These are phyloP conservation scores for Fusarium sororula DNA, from an alignment of 2,329 filamentous ascomycete genomes.

Conservation along the genomic window DNA sequence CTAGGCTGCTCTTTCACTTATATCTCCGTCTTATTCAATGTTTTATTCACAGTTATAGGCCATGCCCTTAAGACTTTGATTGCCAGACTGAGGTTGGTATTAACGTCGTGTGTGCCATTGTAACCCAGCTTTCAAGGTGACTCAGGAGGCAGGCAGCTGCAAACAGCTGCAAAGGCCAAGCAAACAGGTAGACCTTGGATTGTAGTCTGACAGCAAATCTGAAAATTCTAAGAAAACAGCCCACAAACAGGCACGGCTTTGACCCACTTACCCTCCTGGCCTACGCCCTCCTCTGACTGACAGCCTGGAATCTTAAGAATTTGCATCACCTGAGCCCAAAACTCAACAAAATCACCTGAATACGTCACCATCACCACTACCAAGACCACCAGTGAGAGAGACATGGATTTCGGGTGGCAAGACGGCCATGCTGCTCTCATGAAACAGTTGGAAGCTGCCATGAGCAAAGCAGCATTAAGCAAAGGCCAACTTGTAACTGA, in stretches of 20 bases:
- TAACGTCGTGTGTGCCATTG: background rate
- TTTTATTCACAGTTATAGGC: accelerated
- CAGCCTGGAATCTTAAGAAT: background rate
- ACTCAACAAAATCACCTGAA: background rate
- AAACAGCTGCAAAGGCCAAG: background rate
- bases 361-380: background rate
- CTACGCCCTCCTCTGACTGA: background rate
- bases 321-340: background rate
- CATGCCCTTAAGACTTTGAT: accelerated
- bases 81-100: no score
- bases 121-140: no score
- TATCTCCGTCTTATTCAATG: accelerated
- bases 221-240: background rate
- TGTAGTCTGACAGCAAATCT: no score
- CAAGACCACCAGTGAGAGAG: background rate
- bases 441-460: background rate
- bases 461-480: background rate
- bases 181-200: background rate
- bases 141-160: background rate
- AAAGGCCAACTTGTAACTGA: constrained; percentile 18
- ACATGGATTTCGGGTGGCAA: background rate
- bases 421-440: background rate
- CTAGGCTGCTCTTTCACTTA: no score
- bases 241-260: no score
- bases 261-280: background rate